A percentile compares a stretch with the other conserved stretches of the same genome.
These are phyloP conservation scores for Boletus patriciae DNA, from an alignment of 768 basidiomycete species.

Conservation along the genomic window DNA sequence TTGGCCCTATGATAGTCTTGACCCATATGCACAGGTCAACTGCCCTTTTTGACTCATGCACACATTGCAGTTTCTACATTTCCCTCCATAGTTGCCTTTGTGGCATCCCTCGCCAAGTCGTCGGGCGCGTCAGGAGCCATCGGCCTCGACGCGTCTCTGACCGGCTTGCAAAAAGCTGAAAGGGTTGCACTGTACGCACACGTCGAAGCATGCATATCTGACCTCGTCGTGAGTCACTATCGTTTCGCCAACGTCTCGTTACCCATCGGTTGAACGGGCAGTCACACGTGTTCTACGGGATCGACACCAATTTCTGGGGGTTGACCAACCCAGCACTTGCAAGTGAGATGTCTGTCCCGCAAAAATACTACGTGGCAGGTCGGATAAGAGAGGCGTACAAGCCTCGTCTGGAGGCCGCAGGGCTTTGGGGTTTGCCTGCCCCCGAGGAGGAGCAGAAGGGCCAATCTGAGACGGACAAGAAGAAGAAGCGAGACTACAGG, in stretches of 20 bases:
- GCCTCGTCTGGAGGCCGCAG: constrained; percentile 59
- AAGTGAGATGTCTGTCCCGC: constrained; percentile 60
- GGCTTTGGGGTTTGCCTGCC: constrained; percentile 55
- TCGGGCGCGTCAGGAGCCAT: constrained; percentile 30
- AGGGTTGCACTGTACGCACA: constrained; percentile 65
- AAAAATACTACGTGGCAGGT: constrained; percentile 69
- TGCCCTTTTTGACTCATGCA: constrained; percentile 69
- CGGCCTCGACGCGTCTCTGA: constrained; percentile 52
- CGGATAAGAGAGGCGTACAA: constrained; percentile 59
- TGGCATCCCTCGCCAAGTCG: constrained; percentile 47
- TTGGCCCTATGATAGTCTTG: background rate
- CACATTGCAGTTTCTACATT: constrained; percentile 51
- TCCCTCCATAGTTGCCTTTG: constrained; percentile 63
- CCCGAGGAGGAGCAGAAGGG: constrained; percentile 41
- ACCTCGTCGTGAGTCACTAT: constrained; percentile 59
- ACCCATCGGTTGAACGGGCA: constrained; percentile 29
- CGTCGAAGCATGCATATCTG: constrained; percentile 62
- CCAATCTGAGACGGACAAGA: constrained; percentile 36
- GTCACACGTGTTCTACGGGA: constrained; percentile 65
- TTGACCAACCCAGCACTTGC: constrained; percentile 57
- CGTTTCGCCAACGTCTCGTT: background rate
- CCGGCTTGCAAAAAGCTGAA: constrained; percentile 49
- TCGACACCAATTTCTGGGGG: constrained; percentile 59
- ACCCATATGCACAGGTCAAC: constrained; percentile 50
- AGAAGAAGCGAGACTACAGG: constrained; percentile 36